Base-by-base conservation (phyloP, 192 early-diverging fungal species). In the Phycomyces nitens region DNA sequence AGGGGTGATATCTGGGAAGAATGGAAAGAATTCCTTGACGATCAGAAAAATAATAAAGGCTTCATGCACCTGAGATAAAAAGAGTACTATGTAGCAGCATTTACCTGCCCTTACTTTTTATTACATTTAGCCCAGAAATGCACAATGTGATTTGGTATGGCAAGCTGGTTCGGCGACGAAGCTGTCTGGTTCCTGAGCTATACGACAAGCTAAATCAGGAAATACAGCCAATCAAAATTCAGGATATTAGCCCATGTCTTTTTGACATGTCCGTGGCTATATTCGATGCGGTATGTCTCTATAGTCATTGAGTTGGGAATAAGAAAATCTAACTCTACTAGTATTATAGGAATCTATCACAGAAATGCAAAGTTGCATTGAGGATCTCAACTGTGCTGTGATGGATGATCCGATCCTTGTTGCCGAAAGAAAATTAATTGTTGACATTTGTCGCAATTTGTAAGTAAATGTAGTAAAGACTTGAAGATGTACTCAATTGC, bases 271-370 rank as follows among this genome's bases (percentile, higher is more conserved):
- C 56, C 56, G 40, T 18, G 15, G 38, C 56, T 57, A 34, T 57
- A 40, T 57, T 57, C 56, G 56, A 57, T 57, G 56, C 56, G 56
- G 56, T 57, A 57, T 57, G 56, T 57, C 56, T 27, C 40, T 57
- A 39, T 41, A 57, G 56, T 34, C 9, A 57, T 57, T 20, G 38
- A 57, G 29, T 57, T 57, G 40, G 56, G 56, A 57, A 57, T 57
- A 57, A 57, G 56, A 54, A 54, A 6, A 54, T 27, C 53, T 54
- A 54, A 54, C 3, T 57, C 2, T 56, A 56, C 55, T 56, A 56
- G 55, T 56, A 56, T 40, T 1, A 56, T 56, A 56, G 55, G 55
- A 56, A n/a, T 56, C 55, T 34, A 56, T 39, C n/a, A 40, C 34
- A 39, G 26, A 56, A 56, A 56, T 56, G 55, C 5, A 39, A 56